phyloP scores from a whole-genome alignment of 176 grass and related monocot genomes.

The Carex kokanica region DNA sequence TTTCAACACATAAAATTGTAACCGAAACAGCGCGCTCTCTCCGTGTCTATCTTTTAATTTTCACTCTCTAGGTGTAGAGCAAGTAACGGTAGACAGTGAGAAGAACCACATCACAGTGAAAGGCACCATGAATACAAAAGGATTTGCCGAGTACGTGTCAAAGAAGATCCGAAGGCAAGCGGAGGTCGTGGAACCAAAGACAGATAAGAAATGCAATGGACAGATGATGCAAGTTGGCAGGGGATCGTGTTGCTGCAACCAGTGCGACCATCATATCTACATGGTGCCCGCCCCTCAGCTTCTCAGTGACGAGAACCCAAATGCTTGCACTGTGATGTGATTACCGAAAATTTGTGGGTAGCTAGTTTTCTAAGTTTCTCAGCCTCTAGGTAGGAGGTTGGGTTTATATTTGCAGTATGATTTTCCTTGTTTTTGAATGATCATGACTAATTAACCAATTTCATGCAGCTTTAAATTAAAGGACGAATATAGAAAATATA shows the following conservation, averaged over 20 bases:
- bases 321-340: background rate
- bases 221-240: background rate
- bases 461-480: too few relatives aligned
- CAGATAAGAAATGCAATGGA: background rate
- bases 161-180: constrained; percentile 10
- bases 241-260: background rate
- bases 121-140: constrained; percentile 66
- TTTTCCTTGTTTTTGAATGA: too few relatives aligned
- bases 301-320: background rate
- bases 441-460: too few relatives aligned
- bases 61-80: background rate
- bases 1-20: background rate
- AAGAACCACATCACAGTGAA: constrained; percentile 35
- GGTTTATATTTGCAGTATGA: too few relatives aligned
- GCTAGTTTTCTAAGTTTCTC: too few relatives aligned
- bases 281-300: background rate
- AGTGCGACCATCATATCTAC: background rate
- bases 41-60: background rate
- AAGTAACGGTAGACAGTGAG: background rate
- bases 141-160: constrained; percentile 43
- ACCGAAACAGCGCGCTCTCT: too few relatives aligned
- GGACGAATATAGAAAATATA: too few relatives aligned
- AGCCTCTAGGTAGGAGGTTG: too few relatives aligned
- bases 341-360: background rate
- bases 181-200: background rate